These are phyloP conservation scores for Salix dunnii DNA, from an alignment of 345 rosid species.

Conservation along the genomic window DNA sequence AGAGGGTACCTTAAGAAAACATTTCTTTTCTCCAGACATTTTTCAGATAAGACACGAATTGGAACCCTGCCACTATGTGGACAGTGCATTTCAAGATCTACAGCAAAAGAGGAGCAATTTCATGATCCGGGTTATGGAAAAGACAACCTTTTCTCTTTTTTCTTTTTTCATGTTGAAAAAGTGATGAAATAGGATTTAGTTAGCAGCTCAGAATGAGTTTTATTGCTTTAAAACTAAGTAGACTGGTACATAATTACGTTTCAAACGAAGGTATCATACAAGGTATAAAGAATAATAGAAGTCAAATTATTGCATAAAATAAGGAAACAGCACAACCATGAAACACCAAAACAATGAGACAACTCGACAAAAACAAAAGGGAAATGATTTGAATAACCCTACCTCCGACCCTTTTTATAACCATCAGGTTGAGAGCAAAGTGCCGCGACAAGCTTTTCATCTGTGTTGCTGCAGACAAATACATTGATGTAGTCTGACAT, in stretches of 20 bases:
- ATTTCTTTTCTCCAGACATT: neutral
- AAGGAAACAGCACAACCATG: neutral
- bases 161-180: too few species aligned
- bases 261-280: neutral
- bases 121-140: neutral
- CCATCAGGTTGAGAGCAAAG: constrained; percentile 67
- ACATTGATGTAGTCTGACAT: constrained; percentile 13
- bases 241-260: neutral
- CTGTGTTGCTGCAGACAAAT: constrained; percentile 59
- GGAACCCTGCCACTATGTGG: neutral
- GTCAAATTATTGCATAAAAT: neutral
- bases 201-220: neutral
- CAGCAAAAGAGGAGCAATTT: neutral
- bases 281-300: neutral
- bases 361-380: neutral
- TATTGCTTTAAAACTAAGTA: neutral
- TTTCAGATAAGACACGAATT: neutral
- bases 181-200: too few species aligned
- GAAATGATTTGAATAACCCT: constrained; percentile 8
- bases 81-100: neutral
- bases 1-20: neutral
- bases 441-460: constrained; percentile 95
- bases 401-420: constrained; percentile 51
- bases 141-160: too few species aligned
- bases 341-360: neutral